Evolutionary conservation across 2,329 filamentous ascomycete species (phyloP).

Genomic region (Claviceps sp.): DNA sequence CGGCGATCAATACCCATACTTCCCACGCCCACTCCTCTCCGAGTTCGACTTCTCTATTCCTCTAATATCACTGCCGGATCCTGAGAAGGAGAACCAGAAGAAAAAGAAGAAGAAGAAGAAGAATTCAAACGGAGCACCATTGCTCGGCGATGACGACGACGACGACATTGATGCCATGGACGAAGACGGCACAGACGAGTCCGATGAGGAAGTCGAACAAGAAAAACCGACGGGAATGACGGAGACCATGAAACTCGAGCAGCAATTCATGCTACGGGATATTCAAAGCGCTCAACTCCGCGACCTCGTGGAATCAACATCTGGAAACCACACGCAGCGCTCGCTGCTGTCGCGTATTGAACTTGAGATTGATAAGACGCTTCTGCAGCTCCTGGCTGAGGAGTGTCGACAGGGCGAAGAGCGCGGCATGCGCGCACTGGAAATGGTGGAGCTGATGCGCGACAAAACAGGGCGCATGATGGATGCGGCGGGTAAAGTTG

Average conservation of each 20-base stretch:
- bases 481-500: slow-evolving; percentile 81
- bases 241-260: slow-evolving; percentile 57
- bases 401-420: slow-evolving; percentile 93
- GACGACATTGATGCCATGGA: slow-evolving; percentile 23
- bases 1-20: slow-evolving; percentile 84
- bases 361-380: slow-evolving; percentile 75
- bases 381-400: slow-evolving; percentile 75
- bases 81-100: slow-evolving; percentile 22
- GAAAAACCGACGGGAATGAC: too few relatives aligned
- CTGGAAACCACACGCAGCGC: slow-evolving; percentile 45
- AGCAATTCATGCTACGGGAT: slow-evolving; percentile 64
- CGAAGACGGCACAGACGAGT: slow-evolving; percentile 18
- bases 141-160: slow-evolving; percentile 14
- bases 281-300: slow-evolving; percentile 61
- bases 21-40: slow-evolving; percentile 74
- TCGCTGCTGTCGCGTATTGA: slow-evolving; percentile 56
- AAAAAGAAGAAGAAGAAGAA: slow-evolving; percentile 11
- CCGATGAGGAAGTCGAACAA: slow-evolving; percentile 10
- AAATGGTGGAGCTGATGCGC: slow-evolving; percentile 75
- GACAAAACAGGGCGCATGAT: slow-evolving; percentile 81
- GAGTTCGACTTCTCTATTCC: slow-evolving; percentile 91
- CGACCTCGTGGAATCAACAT: slow-evolving; percentile 59
- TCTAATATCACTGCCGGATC: slow-evolving; percentile 40
- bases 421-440: slow-evolving; percentile 83
- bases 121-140: slow-evolving; percentile 13